phyloP scores from a whole-genome alignment of 2,329 filamentous ascomycete species.

The Phialophora chinensis region DNA sequence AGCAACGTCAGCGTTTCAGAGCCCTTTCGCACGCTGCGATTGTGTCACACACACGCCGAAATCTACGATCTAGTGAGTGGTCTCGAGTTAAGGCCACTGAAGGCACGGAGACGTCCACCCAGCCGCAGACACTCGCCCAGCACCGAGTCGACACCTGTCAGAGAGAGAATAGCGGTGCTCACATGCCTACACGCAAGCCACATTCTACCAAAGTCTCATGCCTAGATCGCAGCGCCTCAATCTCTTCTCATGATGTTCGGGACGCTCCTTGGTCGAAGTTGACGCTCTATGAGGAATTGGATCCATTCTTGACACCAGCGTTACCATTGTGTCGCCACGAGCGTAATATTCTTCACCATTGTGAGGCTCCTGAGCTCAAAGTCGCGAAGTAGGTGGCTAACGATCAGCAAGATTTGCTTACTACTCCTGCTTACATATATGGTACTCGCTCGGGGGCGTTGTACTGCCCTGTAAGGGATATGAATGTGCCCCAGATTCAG shows the following conservation, averaged over 20 bases:
- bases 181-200: neutral
- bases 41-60: neutral
- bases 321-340: neutral
- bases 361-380: neutral
- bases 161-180: neutral
- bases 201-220: neutral
- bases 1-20: slow-evolving; percentile 5
- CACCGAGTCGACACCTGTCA: neutral
- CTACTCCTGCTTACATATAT: neutral
- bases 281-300: neutral
- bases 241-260: neutral
- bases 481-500: slow-evolving; percentile 1
- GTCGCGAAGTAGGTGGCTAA: neutral
- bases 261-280: neutral
- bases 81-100: neutral
- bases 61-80: neutral
- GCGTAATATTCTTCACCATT: neutral
- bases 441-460: neutral
- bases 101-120: neutral
- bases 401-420: neutral
- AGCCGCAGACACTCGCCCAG: neutral
- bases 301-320: neutral
- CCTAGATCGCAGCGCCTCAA: neutral
- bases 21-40: slow-evolving; percentile 4
- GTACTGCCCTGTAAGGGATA: neutral